Evolutionary conservation across 1,139 yeast genomes (phyloP).

Genomic region (Suhomyces wounanorum): DNA sequence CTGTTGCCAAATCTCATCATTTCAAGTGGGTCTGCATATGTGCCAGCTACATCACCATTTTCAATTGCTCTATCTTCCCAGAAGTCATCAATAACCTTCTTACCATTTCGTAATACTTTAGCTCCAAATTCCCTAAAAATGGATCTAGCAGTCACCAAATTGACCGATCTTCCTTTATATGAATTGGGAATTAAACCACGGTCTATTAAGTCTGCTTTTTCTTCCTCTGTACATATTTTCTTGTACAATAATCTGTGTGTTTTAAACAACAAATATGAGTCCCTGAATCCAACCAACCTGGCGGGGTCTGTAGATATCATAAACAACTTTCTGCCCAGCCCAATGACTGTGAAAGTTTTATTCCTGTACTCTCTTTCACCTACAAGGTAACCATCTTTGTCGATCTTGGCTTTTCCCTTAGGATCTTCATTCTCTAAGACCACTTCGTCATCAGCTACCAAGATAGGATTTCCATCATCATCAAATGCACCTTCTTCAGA

Average conservation of each 20-base stretch:
- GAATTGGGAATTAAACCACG: slow-evolving; percentile 86
- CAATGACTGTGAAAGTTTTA: slow-evolving; percentile 75
- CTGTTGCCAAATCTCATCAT: slow-evolving; percentile 24
- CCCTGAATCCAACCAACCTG: slow-evolving; percentile 90
- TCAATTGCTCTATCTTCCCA: slow-evolving; percentile 75
- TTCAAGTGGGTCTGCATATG: slow-evolving; percentile 76
- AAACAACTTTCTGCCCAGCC: slow-evolving; percentile 71
- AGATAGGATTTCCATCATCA: slow-evolving; percentile 54
- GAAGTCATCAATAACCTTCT: slow-evolving; percentile 82
- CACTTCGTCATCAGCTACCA: slow-evolving; percentile 76
- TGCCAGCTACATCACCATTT: slow-evolving; percentile 77
- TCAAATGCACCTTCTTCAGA: slow-evolving; percentile 47
- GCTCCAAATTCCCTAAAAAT: slow-evolving; percentile 94
- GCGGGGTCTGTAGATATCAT: slow-evolving; percentile 98
- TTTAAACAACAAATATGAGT: slow-evolving; percentile 86
- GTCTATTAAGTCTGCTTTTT: slow-evolving; percentile 79
- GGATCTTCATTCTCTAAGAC: slow-evolving; percentile 73
- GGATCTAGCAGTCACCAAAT: slow-evolving; percentile 87
- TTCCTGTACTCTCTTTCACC: slow-evolving; percentile 83
- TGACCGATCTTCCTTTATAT: slow-evolving; percentile 87
- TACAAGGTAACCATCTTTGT: slow-evolving; percentile 61
- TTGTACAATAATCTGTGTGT: slow-evolving; percentile 76
- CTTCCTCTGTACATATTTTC: slow-evolving; percentile 71
- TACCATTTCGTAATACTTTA: slow-evolving; percentile 75
- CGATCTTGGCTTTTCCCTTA: slow-evolving; percentile 77